Percentiles rank a stretch among this genome's conserved stretches.
Conservation (phyloP, 2,329 filamentous ascomycete species). For the Penicillium concentricum region DNA sequence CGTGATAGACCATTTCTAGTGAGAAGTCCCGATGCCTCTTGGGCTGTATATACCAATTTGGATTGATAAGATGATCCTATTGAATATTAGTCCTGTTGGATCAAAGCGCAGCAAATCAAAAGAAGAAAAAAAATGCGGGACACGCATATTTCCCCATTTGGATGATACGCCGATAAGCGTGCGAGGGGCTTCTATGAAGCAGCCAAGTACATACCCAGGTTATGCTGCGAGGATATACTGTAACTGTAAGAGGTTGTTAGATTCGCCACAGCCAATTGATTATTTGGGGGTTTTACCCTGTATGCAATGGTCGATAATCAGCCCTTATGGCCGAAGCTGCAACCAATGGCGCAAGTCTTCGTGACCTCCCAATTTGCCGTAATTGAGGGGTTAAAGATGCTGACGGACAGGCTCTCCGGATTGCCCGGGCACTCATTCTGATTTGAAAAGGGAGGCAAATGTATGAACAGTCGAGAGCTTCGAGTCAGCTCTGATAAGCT, state of each 20-base stretch:
- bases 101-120: not conserved
- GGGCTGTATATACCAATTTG: not conserved
- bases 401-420: not conserved
- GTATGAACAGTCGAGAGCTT: not conserved
- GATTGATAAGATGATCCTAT: conserved; percentile 3
- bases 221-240: not conserved
- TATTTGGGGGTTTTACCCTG: not conserved
- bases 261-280: not conserved
- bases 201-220: not conserved
- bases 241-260: not conserved
- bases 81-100: conserved; percentile 3
- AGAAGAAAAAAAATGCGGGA: conserved; percentile 9
- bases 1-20: conserved; percentile 10
- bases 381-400: not conserved
- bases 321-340: not conserved
- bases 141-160: conserved; percentile 10
- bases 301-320: not conserved
- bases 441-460: not conserved
- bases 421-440: conserved; percentile 1
- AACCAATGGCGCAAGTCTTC: not conserved
- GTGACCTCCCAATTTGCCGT: not conserved
- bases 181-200: not conserved
- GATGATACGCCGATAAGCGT: conserved; percentile 11
- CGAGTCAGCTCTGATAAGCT: not conserved
- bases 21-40: not conserved